These are phyloP conservation scores for Ajuga reptans DNA, from an alignment of 305 asterid species.

Conservation along the genomic window DNA sequence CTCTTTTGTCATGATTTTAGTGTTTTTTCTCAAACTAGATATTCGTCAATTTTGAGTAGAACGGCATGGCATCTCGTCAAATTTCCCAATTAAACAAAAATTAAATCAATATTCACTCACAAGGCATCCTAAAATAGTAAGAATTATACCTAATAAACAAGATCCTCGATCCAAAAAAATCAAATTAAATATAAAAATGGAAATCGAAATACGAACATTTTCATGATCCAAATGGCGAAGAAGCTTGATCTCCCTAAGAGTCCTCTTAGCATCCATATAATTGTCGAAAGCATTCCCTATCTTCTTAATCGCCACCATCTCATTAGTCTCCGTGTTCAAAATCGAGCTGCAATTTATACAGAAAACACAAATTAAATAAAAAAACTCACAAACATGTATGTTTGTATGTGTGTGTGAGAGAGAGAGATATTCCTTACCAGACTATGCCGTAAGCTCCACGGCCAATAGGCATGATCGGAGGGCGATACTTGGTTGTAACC, in stretches of 20 bases:
- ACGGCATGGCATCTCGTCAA: too few relatives aligned
- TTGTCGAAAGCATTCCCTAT: constrained; percentile 84
- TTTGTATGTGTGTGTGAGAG: not conserved
- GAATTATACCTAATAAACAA: not conserved
- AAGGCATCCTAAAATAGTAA: not conserved
- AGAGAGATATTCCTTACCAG: constrained; percentile 34
- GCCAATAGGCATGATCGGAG: constrained; percentile 77
- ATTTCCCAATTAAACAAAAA: too few relatives aligned
- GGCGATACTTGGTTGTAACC: constrained; percentile 52
- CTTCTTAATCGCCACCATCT: constrained; percentile 92
- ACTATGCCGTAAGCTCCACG: constrained; percentile 93
- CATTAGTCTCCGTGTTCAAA: constrained; percentile 68
- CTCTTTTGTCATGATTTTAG: too few relatives aligned
- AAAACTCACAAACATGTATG: not conserved
- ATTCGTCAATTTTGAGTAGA: too few relatives aligned
- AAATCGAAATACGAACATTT: constrained; percentile 36
- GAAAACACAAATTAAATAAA: not conserved
- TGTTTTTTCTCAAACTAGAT: too few relatives aligned
- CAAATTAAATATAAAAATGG: not conserved
- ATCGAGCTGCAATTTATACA: constrained; percentile 44
- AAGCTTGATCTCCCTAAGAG: constrained; percentile 64
- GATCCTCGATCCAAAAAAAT: not conserved
- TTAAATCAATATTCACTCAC: not conserved
- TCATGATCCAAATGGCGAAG: constrained; percentile 69
- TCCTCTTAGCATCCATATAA: constrained; percentile 72